Evolutionary conservation across 441 rosid genomes (phyloP), one percentile per base, ranked within the genome.

Genomic region (Adansonia rubrostipa): DNA sequence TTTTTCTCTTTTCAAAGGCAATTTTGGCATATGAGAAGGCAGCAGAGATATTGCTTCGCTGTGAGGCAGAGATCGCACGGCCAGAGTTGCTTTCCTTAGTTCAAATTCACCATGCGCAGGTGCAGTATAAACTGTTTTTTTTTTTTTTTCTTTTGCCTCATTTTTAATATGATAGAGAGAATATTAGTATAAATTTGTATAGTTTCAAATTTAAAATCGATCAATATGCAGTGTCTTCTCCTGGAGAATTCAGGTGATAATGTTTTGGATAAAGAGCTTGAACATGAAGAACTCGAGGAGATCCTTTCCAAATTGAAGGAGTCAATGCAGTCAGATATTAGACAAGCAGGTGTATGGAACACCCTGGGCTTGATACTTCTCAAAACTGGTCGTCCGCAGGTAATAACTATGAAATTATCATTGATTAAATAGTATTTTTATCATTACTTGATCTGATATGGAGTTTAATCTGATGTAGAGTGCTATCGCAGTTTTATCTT

Each of bases 61-160:
- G 91, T 80, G 98, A 93, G 88, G 84, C 88, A 48, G 98, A 96
- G 82, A 89, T 94, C 67, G 92, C 94, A 74, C 85, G 99, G 86
- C 97, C 94, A 6, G 97, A 94, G 71, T 88, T 96, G 87, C 98
- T 93, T 79, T 92, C 97, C 4, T 82, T 91, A 66, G 93, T 96
- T 83, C 99, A 94, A 80, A 86, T 91, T 87, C 98, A 96, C 88
- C 98, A 88, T 79, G 98, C 97, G 20, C 98, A 93, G 98, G 99
- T 95, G 82, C n/a, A 54, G 66, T 82, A 24, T 28, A 22, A 82
- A 36, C 78, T 36, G 67, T 28, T 28, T 28, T 28, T 69, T 65
- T 71, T 24, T 19, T 65, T 50, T 47, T 72, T 8, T 62, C 51
- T 73, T 42, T 60, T 4, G 22, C 74, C 15, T 42, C 36, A 57